Evolutionary conservation across 495 filamentous ascomycete genomes (phyloP).

Genomic region (Annulohypoxylon maeteangense): DNA sequence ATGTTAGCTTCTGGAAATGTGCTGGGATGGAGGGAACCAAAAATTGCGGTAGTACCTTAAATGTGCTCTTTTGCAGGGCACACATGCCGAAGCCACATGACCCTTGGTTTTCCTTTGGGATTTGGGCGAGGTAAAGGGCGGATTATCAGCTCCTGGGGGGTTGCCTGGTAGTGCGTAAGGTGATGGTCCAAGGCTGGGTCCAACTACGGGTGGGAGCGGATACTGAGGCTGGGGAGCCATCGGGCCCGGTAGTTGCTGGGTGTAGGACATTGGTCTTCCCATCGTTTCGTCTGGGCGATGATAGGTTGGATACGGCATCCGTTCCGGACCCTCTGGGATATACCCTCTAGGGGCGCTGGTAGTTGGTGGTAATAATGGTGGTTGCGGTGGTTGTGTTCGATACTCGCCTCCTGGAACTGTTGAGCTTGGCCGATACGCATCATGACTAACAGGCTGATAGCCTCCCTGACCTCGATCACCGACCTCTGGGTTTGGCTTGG

Average conservation of each 20-base stretch:
- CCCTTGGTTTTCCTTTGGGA: conserved; percentile 88
- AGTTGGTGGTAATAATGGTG: conserved; percentile 44
- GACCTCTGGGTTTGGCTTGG: conserved; percentile 69
- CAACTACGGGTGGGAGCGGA: conserved; percentile 50
- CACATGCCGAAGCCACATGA: conserved; percentile 95
- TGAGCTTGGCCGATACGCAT: conserved; percentile 59
- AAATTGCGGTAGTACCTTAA: conserved; percentile 62
- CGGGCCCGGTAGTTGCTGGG: conserved; percentile 48
- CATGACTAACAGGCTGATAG: conserved; percentile 58
- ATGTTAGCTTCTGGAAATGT: conserved; percentile 33
- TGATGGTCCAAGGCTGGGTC: conserved; percentile 48
- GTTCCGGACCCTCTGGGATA: conserved; percentile 52
- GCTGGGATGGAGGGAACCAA: conserved; percentile 30
- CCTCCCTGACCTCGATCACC: conserved; percentile 66
- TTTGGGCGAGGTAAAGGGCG: conserved; percentile 63
- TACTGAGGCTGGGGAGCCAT: conserved; percentile 47
- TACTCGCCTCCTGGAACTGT: conserved; percentile 56
- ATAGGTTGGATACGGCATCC: conserved; percentile 50
- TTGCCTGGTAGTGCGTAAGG: conserved; percentile 51
- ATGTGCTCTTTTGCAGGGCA: conserved; percentile 98
- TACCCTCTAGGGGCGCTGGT: conserved; percentile 46
- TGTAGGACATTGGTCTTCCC: conserved; percentile 51
- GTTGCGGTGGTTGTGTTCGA: conserved; percentile 49
- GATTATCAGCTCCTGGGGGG: conserved; percentile 49
- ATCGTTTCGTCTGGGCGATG: conserved; percentile 52